Evolutionary conservation across 495 filamentous ascomycete genomes (phyloP).

Genomic region (Rusavskia elegans): DNA sequence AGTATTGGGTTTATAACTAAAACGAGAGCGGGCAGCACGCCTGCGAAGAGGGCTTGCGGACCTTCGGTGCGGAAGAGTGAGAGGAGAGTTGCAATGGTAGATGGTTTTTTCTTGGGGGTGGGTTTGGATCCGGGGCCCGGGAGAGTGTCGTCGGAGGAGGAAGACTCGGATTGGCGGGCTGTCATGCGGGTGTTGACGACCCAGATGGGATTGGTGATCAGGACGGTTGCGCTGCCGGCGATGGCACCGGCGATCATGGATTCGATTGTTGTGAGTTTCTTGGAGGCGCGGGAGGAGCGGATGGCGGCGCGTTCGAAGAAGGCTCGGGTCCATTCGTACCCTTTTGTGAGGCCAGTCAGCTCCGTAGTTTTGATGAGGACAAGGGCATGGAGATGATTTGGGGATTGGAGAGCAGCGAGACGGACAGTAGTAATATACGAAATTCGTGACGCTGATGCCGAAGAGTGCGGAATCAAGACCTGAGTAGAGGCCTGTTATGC

Average conservation of each 20-base stretch:
- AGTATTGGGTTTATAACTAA: conserved; percentile 95
- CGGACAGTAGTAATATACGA: conserved; percentile 97
- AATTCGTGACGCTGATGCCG: conserved; percentile 96
- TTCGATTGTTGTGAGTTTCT: conserved; percentile 77
- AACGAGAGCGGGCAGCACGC: conserved; percentile 82
- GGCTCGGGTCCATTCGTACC: conserved; percentile 92
- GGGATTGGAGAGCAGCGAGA: not conserved
- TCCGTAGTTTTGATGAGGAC: not conserved
- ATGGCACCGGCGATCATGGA: conserved; percentile 91
- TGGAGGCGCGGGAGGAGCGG: conserved; percentile 57
- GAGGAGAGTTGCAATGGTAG: conserved; percentile 65
- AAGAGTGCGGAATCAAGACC: conserved; percentile 85
- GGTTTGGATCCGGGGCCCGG: conserved; percentile 22
- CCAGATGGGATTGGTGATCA: conserved; percentile 97
- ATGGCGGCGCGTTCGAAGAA: conserved; percentile 72
- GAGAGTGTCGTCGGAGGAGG: conserved; percentile 31
- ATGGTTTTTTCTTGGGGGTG: conserved; percentile 32
- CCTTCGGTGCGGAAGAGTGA: conserved; percentile 68
- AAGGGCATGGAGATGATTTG: too few species aligned
- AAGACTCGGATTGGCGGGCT: conserved; percentile 49
- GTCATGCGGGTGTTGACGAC: conserved; percentile 98
- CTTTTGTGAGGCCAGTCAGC: conserved; percentile 11
- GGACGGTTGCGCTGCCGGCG: conserved; percentile 81
- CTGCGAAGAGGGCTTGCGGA: conserved; percentile 68
- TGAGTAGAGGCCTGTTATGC: conserved; percentile 71